Evolutionary conservation across 1,284 basidiomycete genomes (phyloP).

Genomic region (Ceratobasidium sp.): DNA sequence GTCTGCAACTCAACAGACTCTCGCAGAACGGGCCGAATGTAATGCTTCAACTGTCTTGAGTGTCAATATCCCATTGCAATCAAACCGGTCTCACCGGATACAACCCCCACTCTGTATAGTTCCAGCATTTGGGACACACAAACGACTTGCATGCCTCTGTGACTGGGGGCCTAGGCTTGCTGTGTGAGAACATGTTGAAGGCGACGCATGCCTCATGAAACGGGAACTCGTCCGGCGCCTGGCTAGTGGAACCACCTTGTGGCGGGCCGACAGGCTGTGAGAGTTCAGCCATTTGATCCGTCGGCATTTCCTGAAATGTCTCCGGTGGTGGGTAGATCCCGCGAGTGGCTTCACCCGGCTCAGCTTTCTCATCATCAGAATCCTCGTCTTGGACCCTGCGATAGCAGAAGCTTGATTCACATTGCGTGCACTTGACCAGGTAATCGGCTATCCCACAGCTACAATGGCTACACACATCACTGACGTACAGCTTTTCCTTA

Average conservation of each 20-base stretch:
- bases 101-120: neutral
- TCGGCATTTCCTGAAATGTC: neutral
- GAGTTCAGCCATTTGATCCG: too few species aligned
- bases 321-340: neutral
- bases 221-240: neutral
- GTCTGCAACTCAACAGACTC: neutral
- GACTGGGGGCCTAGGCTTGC: neutral
- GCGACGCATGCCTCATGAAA: conserved; percentile 13
- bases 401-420: neutral
- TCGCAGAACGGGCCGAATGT: neutral
- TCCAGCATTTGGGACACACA: conserved; percentile 12
- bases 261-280: too few species aligned
- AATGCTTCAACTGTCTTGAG: conserved; percentile 10
- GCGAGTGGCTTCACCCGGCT: neutral
- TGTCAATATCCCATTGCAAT: neutral
- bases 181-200: neutral
- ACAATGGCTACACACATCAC: neutral
- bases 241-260: too few species aligned
- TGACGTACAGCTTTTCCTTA: neutral
- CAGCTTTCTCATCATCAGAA: too few species aligned
- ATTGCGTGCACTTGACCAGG: neutral
- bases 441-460: conserved; percentile 1
- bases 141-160: conserved; percentile 4
- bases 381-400: conserved; percentile 1
- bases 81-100: conserved; percentile 14